phyloP scores from a whole-genome alignment of 176 grass and related monocot genomes.

The Rhynchospora tenuis region DNA sequence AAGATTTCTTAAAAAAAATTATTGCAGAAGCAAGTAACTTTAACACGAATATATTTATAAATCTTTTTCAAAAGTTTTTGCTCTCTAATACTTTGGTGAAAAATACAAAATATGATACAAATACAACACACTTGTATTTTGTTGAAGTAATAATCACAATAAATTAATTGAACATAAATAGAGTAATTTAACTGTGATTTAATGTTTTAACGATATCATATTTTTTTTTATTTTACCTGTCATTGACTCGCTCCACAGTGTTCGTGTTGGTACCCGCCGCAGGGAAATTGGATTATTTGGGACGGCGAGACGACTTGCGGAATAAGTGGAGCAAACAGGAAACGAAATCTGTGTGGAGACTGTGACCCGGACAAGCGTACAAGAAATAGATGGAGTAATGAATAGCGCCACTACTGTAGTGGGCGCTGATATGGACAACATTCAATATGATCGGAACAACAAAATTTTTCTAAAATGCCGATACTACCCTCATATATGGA shows the following conservation, averaged over 20 bases:
- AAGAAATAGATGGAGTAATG: neutral
- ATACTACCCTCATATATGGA: no score
- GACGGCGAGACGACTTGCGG: neutral
- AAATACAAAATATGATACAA: neutral
- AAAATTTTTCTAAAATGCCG: no score
- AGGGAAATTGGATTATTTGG: neutral
- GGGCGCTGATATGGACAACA: no score
- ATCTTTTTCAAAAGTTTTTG: neutral
- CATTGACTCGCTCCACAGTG: neutral
- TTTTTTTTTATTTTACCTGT: neutral
- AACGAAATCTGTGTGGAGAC: neutral
- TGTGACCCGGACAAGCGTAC: neutral
- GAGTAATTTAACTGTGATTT: no score
- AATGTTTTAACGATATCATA: no score
- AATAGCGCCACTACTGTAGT: no score
- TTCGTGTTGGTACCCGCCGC: neutral
- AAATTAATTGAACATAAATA: no score
- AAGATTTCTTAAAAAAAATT: neutral
- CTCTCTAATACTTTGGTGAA: neutral
- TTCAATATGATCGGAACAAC: no score
- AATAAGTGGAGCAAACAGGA: neutral
- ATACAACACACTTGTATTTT: no score
- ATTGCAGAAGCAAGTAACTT: neutral
- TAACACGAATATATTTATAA: neutral
- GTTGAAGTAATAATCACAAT: no score